Evolutionary conservation across 768 basidiomycete species (phyloP), one percentile per base, ranked within the genome.

Genomic region (Hygrophorus pudorinus): DNA sequence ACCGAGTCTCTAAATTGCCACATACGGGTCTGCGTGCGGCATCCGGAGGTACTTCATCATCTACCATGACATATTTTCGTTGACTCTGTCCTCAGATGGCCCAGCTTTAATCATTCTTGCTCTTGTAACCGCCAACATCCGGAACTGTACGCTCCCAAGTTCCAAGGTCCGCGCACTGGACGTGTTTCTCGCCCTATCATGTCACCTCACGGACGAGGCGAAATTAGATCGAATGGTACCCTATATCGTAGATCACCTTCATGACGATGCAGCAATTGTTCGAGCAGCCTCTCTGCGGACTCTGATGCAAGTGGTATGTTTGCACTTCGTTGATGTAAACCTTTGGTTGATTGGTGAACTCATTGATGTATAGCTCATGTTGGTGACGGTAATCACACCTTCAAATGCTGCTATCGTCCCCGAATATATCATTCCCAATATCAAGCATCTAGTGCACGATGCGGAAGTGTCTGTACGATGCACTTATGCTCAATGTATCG

Each of bases 391-490:
- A 6, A 86, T 89, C 72, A 94, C 65, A 67, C 93, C 81, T 68
- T 93, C 68, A 75, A 87, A 18, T 51, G 70, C 68, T 5, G 66
- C 87, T 6, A 86, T 97, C 18, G 85, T 98, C 55, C 87, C 92
- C 0, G 93, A 97, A 61, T 99, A 97, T 59, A 85, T 98, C 52
- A 78, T 98, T 21, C 93, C 92, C 1, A 88, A 96, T 56, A 76
- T 90, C 54, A 76, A 78, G 29, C 80, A 89, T 49, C 71, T 99
- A 5, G 76, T 85, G 0, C 74, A 78, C 40, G 96, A 98, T 56
- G 68, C 81, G 1, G 92, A 97, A 51, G 73, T 90, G 0, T 82
- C 81, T n/a, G 96, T 62, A 62, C 78, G 62, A 67, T 85, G 62
- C 73, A 79, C 68, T 24, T 81, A 85, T 55, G 96, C 93, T 0